Evolutionary conservation across 192 early-diverging fungal species (phyloP), one percentile per base, ranked within the genome.

Genomic region (Backusella macrospora): DNA sequence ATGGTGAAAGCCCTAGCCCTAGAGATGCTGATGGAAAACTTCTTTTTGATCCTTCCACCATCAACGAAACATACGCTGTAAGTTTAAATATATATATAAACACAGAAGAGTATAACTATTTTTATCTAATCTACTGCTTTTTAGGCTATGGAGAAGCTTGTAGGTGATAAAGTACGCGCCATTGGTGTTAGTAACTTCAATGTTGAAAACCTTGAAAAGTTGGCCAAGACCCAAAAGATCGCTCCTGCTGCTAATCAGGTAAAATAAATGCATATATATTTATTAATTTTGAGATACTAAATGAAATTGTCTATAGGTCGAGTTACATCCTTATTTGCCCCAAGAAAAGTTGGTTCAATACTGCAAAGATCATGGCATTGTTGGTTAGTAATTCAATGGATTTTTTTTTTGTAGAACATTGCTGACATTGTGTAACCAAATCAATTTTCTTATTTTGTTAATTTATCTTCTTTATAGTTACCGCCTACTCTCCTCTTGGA

Each of bases 401-500:
- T 16, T 63, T 43, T 62, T 46, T 34, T 13, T 75, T 18, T 72
- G n/a, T n/a, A n/a, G n/a, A n/a, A n/a, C n/a, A n/a, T n/a, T n/a
- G n/a, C n/a, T n/a, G n/a, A n/a, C n/a, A n/a, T n/a, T n/a, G n/a
- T n/a, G n/a, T n/a, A n/a, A n/a, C n/a, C n/a, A n/a, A n/a, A n/a
- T n/a, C n/a, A n/a, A n/a, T n/a, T n/a, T n/a, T n/a, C n/a, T n/a
- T n/a, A n/a, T n/a, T n/a, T n/a, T n/a, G n/a, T n/a, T n/a, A n/a
- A n/a, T n/a, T n/a, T n/a, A n/a, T n/a, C n/a, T n/a, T n/a, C n/a
- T n/a, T n/a, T 16, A 15, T 69, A 26, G 73, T 95, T 42, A 93
- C 92, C n/a, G 95, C 90, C 0, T 96, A 95, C 84, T 92, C 89
- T 45, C 94, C 96, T 38, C 83, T 96, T 29, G 95, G 95, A 18